Evolutionary conservation across 2,329 filamentous ascomycete genomes (phyloP), one percentile per base, ranked within the genome.

Genomic region (Aspergillus spinulosporus): DNA sequence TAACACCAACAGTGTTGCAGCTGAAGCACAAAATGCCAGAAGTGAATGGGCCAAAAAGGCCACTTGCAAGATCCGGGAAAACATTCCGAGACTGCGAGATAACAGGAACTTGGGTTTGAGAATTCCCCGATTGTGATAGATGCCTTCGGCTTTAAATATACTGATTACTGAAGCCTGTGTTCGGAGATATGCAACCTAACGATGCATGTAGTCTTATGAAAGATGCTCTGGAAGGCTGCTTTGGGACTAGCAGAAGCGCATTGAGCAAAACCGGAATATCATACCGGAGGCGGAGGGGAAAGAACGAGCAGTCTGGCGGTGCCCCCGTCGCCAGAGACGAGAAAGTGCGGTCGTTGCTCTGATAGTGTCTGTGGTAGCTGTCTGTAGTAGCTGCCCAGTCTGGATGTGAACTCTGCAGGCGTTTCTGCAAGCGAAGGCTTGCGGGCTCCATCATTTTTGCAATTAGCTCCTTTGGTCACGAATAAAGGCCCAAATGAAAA

Each of bases 71-170:
- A 67, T 50, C 36, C 57, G 63, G 48, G 59, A 56, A 12, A 68
- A 59, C 69, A 72, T 65, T 43, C 43, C 66, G 62, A 62, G 34
- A n/a, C 45, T 29, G 45, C 57, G 45, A 29, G 15, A 31, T 31
- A 54, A 52, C 34, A 62, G 52, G 60, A 60, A 63, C 61, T 57
- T 66, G 65, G 62, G 46, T 26, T 60, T 57, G 51, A 49, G 59
- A 63, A 59, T 56, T 62, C 54, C 62, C 62, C 62, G 60, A 68
- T 69, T 65, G 68, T 57, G 60, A 64, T 64, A 57, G 26, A 8
- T 29, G 12, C 12, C 26, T 44, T 54, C 61, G 59, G 60, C 49
- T 66, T 69, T 72, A 72, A 72, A 66, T 70, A 69, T 61, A 43
- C 63, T 26, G 48, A 51, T 49, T 49, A 59, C 43, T 62, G 46